Evolutionary conservation across 495 filamentous ascomycete genomes (phyloP), one percentile per base, ranked within the genome.

Genomic region (Penicillium lagena): DNA sequence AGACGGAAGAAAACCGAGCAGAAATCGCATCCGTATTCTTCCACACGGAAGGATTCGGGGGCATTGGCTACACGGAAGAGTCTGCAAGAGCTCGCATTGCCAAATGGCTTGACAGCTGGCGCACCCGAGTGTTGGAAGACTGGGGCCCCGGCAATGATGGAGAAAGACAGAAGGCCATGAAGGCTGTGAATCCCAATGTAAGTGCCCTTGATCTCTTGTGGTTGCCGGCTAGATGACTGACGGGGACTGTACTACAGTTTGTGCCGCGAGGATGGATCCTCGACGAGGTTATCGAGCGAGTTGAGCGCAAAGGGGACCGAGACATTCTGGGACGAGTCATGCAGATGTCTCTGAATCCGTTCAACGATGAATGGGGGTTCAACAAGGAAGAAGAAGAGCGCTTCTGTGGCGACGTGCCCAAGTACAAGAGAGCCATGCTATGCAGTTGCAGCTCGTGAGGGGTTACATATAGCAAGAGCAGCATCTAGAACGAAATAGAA

Each of bases 321-420:
- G 82, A 86, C 1, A 79, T 98, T 12, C 62, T 98, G 39, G 69
- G 68, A 7, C 68, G 81, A 37, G 72, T 89, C 15, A 85, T 96
- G 83, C 72, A 84, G 14, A 82, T 96, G 82, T 77, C 82, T 6
- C 63, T 89, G 42, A 73, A 83, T 50, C 93, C 93, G 0, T 97
- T 95, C 58, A 76, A 89, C 37, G 89, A 96, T 35, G 60, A 67
- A 35, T 98, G 90, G 89, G 66, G 61, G 6, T 76, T 80, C 37
- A 70, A 89, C 48, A 65, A 60, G 51, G 79, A 79, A 27, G 87
- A 93, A 60, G 89, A 94, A 50, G 76, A 81, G 55, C 74, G 94
- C 52, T 95, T 86, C 70, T 90, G 83, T 47, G 83, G 88, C 8
- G 90, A 96, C 70, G 89, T 96, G 42, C 93, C 93, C 9, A 82